Conservation (phyloP, 2,329 filamentous ascomycete genomes). For the Colletotrichum endophyticum region DNA sequence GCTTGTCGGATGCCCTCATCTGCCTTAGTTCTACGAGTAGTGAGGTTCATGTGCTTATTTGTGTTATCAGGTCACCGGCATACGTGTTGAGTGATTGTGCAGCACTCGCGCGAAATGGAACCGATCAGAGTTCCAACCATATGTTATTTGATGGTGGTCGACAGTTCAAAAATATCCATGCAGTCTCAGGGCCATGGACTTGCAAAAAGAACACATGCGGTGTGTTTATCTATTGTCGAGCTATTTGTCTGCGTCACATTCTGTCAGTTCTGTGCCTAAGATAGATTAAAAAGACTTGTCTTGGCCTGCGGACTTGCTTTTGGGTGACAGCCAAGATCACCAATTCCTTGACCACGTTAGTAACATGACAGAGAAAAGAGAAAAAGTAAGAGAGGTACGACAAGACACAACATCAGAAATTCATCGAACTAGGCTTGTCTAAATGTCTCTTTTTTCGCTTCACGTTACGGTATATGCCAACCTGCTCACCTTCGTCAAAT, state of each 20-base stretch:
- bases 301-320: neutral
- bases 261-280: fast-evolving
- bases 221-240: neutral
- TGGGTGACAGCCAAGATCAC: neutral
- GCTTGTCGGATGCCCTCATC: neutral
- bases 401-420: neutral
- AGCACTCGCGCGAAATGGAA: neutral
- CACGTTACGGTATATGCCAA: fast-evolving
- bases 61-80: fast-evolving
- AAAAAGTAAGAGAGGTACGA: neutral
- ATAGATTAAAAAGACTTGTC: neutral
- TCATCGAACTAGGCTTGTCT: neutral
- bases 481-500: neutral
- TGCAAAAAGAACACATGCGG: neutral
- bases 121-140: neutral
- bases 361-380: neutral
- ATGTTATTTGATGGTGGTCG: neutral
- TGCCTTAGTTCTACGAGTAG: neutral
- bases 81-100: neutral
- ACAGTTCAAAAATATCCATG: neutral
- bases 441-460: neutral
- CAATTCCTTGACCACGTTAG: neutral
- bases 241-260: fast-evolving
- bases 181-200: neutral
- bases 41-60: neutral